Base-by-base conservation (phyloP, 345 rosid genomes). In the Microcos paniculata region DNA sequence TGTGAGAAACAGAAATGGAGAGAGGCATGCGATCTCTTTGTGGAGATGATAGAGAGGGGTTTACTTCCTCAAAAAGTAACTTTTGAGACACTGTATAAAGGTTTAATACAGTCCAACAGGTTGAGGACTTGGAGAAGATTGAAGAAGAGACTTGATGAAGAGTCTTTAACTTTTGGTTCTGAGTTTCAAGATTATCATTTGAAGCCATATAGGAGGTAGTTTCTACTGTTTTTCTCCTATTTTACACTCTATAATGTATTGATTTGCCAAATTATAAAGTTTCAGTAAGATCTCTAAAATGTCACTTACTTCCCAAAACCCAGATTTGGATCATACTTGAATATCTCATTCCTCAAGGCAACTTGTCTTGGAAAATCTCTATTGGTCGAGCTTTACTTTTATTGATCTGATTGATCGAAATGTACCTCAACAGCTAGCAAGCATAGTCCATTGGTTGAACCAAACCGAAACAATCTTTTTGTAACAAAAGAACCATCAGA, bases 11-110 rank as follows among this genome's bases (percentile, higher is more conserved):
- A 84, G 45, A 88, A 86, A 73, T 90, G 97, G 94, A 90, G 78
- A 63, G 90, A 89, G 73, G 94, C 99, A 46, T 92, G 98, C 78
- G 82, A 79, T 51, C 86, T 72, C 42, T 94, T 94, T 57, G 96
- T 91, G 52, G 97, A 94, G 84, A 94, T 94, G 98, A 91, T 91
- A 63, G 98, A 94, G 84, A 89, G 64, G 62, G 99, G 99, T 30
- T 80, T 87, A 61, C 94, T 94, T 73, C 99, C 99, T 33, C 98
- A 91, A n/a, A 91, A 89, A 80, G 77, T 84, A 43, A 92, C 98
- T 40, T 91, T 94, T 76, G 97, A 94, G 87, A 92, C 88, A 1
- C 85, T 94, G 1, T 93, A 91, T 76, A 84, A 48, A 77, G 97
- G 98, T 30, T 79, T 94, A 58, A 93, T 93, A 79, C 99, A 95